These are phyloP conservation scores for Diaporthe amygdali DNA, from an alignment of 2,329 filamentous ascomycete species.

Conservation along the genomic window DNA sequence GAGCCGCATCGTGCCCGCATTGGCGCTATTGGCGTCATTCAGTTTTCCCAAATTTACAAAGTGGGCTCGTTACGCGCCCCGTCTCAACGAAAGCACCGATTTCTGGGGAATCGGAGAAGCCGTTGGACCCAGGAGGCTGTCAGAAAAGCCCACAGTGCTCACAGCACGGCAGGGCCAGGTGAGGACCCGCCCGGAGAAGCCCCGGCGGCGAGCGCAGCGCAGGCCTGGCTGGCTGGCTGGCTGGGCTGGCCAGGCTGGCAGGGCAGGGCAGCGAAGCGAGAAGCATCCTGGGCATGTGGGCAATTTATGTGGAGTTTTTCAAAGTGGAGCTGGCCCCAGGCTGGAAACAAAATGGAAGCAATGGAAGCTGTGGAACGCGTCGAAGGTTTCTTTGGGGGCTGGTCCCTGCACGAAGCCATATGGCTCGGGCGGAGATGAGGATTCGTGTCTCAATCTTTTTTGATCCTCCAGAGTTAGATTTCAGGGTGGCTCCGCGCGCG, in stretches of 20 bases:
- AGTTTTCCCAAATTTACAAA: conserved; percentile 16
- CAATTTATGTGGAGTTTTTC: background rate
- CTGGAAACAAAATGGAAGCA: conserved; percentile 26
- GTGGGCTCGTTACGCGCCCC: conserved; percentile 22
- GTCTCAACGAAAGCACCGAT: conserved; percentile 14
- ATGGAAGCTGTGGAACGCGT: conserved; percentile 25
- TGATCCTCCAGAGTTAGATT: conserved; percentile 20
- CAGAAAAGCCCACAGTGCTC: conserved; percentile 24
- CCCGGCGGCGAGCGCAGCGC: conserved; percentile 15
- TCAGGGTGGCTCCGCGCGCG: conserved; percentile 19
- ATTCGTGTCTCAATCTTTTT: conserved; percentile 23
- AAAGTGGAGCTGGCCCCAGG: conserved; percentile 16
- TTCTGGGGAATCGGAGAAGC: conserved; percentile 28
- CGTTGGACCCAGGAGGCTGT: conserved; percentile 24
- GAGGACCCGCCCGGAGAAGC: conserved; percentile 19
- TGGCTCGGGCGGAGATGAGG: conserved; percentile 25
- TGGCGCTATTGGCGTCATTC: conserved; percentile 8
- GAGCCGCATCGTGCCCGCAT: conserved; percentile 20
- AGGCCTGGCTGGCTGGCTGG: conserved; percentile 9
- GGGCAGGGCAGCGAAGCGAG: background rate
- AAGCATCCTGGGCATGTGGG: background rate
- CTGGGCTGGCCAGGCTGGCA: background rate
- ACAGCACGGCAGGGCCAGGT: conserved; percentile 8
- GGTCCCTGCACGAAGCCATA: conserved; percentile 22
- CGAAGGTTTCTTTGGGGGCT: conserved; percentile 23